These are phyloP conservation scores for Diospyros lotus DNA, from an alignment of 148 eudicot genomes.

Conservation along the genomic window DNA sequence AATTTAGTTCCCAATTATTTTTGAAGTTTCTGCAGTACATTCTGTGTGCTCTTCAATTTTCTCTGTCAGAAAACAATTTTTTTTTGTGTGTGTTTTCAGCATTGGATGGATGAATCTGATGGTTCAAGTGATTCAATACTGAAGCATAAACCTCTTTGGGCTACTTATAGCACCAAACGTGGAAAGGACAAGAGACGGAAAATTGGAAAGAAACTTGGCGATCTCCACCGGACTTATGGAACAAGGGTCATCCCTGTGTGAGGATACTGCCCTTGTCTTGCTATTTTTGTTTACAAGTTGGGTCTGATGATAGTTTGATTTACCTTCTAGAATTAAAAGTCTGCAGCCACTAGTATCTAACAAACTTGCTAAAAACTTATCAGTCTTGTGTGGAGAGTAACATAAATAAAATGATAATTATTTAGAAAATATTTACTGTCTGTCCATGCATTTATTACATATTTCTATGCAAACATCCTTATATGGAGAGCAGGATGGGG, in stretches of 20 bases:
- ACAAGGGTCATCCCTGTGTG: slow-evolving; percentile 98
- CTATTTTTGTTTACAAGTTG: slow-evolving; percentile 11
- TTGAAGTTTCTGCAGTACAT: not conserved
- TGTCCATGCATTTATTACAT: not conserved
- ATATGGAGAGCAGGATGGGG: too few relatives aligned
- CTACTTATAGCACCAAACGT: slow-evolving; percentile 42
- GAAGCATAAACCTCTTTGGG: slow-evolving; percentile 97
- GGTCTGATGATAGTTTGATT: not conserved
- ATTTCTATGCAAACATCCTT: not conserved
- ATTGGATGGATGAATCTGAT: slow-evolving; percentile 70
- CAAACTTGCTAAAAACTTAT: not conserved
- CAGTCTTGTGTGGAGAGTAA: not conserved
- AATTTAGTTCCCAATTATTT: not conserved
- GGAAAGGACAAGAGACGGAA: slow-evolving; percentile 55
- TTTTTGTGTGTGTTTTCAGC: slow-evolving; percentile 37
- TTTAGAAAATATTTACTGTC: not conserved
- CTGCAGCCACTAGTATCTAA: not conserved
- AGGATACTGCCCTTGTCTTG: slow-evolving; percentile 19
- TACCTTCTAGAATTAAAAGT: not conserved
- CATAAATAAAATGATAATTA: not conserved
- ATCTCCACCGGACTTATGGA: slow-evolving; percentile 80
- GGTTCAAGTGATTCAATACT: slow-evolving; percentile 72
- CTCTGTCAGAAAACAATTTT: not conserved
- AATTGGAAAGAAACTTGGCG: slow-evolving; percentile 57
- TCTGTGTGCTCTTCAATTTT: not conserved